Conservation (phyloP, 371 early-diverging fungal genomes). For the Thermomucor indicae-seudaticae region DNA sequence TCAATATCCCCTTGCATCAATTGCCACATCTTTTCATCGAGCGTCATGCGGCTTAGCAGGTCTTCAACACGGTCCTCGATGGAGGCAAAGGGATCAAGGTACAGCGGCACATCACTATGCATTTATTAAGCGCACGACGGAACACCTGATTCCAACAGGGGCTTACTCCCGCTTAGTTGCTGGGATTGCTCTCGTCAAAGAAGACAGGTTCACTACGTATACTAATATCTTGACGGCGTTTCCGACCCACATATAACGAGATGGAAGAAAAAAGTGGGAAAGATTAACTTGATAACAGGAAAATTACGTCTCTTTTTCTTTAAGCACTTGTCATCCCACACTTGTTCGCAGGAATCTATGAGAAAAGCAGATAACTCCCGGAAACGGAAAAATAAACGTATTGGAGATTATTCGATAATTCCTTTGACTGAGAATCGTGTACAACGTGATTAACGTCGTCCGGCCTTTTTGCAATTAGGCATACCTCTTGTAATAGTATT, state of each 20-base stretch:
- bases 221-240: neutral
- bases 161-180: neutral
- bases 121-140: too few relatives aligned
- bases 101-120: neutral
- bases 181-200: neutral
- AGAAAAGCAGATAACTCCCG: too few relatives aligned
- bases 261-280: neutral
- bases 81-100: slow-evolving; percentile 8
- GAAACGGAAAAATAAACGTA: too few relatives aligned
- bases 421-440: too few relatives aligned
- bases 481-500: too few relatives aligned
- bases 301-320: too few relatives aligned
- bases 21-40: slow-evolving; percentile 13
- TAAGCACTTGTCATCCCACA: too few relatives aligned
- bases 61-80: slow-evolving; percentile 16
- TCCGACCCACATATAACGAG: neutral
- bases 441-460: too few relatives aligned
- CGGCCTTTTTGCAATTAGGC: too few relatives aligned
- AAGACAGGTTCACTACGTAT: neutral
- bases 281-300: neutral
- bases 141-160: too few relatives aligned
- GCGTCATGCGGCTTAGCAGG: slow-evolving; percentile 15
- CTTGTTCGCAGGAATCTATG: too few relatives aligned
- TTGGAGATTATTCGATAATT: too few relatives aligned
- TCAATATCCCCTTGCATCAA: slow-evolving; percentile 13